Evolutionary conservation across 495 filamentous ascomycete genomes (phyloP).

Genomic region (Aspergillus incahuasiensis): DNA sequence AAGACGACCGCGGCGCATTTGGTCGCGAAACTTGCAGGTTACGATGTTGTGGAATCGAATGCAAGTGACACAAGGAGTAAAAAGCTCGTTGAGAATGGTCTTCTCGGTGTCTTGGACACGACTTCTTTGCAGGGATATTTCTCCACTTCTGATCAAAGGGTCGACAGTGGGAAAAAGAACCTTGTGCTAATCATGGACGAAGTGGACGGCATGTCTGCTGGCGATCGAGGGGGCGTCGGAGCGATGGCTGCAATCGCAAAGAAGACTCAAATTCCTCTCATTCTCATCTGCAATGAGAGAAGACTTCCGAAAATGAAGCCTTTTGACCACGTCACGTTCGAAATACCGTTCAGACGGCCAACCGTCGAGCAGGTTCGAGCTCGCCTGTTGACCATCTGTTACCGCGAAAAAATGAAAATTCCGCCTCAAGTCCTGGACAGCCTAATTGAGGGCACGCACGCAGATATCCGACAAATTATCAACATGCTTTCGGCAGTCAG

Average conservation of each 20-base stretch:
- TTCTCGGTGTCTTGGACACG: conserved; percentile 86
- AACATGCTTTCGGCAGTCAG: conserved; percentile 97
- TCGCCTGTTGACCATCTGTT: conserved; percentile 89
- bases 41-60: conserved; percentile 90
- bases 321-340: conserved; percentile 78
- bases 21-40: conserved; percentile 87
- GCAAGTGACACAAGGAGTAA: conserved; percentile 97
- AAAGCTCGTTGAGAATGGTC: conserved; percentile 84
- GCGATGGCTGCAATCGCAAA: conserved; percentile 90
- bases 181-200: conserved; percentile 98
- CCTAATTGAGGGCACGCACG: conserved; percentile 87
- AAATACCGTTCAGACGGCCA: conserved; percentile 83
- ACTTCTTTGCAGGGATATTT: conserved; percentile 91
- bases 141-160: conserved; percentile 73
- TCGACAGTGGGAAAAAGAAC: conserved; percentile 79
- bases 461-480: conserved; percentile 96
- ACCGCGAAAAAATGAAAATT: conserved; percentile 82
- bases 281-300: conserved; percentile 96
- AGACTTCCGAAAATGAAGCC: conserved; percentile 95
- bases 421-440: conserved; percentile 84
- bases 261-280: conserved; percentile 91
- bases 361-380: conserved; percentile 85
- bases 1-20: conserved; percentile 98
- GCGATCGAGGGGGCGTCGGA: conserved; percentile 92
- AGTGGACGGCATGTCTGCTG: conserved; percentile 97